A percentile compares a stretch with the other conserved stretches of the same genome.
These are phyloP conservation scores for Gossypium davidsonii DNA, from an alignment of 441 rosid species.

Conservation along the genomic window DNA sequence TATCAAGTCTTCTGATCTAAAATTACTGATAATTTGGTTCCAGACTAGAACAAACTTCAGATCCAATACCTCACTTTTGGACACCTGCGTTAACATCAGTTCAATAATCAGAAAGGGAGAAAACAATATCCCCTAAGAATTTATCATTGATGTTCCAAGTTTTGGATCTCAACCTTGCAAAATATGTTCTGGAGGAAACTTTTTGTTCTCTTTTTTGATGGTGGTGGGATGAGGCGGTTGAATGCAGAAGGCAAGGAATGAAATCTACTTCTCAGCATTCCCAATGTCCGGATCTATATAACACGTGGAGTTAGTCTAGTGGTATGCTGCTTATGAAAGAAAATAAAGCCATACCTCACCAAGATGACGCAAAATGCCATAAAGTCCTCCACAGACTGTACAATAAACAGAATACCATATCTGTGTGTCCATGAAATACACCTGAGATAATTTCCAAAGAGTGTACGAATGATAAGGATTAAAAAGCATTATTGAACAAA, in stretches of 20 bases:
- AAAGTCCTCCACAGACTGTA: constrained; percentile 82
- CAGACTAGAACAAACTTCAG: constrained; percentile 87
- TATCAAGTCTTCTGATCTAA: constrained; percentile 86
- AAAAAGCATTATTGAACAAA: background rate
- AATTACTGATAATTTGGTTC: constrained; percentile 77
- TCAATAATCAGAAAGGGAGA: constrained; percentile 10
- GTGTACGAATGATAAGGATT: constrained; percentile 3
- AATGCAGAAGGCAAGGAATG: constrained; percentile 89
- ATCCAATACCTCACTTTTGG: constrained; percentile 42
- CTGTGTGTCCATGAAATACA: constrained; percentile 97
- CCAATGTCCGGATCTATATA: constrained; percentile 86
- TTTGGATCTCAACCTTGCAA: constrained; percentile 43
- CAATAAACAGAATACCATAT: constrained; percentile 99
- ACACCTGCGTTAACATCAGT: constrained; percentile 33
- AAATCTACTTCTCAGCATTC: constrained; percentile 96
- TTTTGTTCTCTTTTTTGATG: constrained; percentile 40
- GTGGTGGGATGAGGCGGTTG: constrained; percentile 67
- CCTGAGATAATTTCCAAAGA: constrained; percentile 40
- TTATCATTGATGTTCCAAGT: constrained; percentile 2
- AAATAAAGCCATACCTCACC: constrained; percentile 76
- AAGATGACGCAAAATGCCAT: constrained; percentile 95
- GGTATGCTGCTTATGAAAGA: constrained; percentile 4
- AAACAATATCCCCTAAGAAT: background rate
- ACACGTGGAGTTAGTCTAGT: constrained; percentile 25
- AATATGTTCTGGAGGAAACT: constrained; percentile 41